Conservation (phyloP, 2,329 filamentous ascomycete species). For the Exophiala viscosa region DNA sequence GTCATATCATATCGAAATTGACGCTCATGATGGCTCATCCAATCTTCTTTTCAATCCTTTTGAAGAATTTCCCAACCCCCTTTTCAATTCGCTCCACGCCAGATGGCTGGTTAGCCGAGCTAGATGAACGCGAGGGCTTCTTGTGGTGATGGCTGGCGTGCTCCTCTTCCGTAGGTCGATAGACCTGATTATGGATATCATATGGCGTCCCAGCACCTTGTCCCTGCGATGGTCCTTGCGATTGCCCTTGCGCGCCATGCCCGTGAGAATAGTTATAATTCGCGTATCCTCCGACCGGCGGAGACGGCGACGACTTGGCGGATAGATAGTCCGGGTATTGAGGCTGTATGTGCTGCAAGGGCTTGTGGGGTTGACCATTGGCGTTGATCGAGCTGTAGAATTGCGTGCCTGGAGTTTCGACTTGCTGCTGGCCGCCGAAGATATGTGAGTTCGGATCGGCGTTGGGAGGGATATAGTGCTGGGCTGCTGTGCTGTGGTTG, state of each 20-base stretch:
- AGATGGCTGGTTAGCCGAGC: constrained; percentile 31
- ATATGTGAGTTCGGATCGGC: constrained; percentile 22
- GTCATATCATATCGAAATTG: not conserved
- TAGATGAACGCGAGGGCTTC: constrained; percentile 15
- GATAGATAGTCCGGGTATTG: constrained; percentile 34
- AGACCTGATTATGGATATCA: constrained; percentile 46
- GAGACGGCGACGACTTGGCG: constrained; percentile 26
- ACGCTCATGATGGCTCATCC: constrained; percentile 8
- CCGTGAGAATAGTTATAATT: constrained; percentile 42
- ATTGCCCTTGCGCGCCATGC: constrained; percentile 26
- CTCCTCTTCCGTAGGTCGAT: constrained; percentile 45
- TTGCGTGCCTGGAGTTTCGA: constrained; percentile 30
- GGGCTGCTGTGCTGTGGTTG: constrained; percentile 20
- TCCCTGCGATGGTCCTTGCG: constrained; percentile 19
- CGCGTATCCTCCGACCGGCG: constrained; percentile 37
- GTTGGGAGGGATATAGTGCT: constrained; percentile 14
- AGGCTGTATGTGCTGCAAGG: constrained; percentile 33
- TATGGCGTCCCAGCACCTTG: constrained; percentile 31
- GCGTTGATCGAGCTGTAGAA: constrained; percentile 29
- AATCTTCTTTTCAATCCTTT: constrained; percentile 43
- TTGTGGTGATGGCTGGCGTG: constrained; percentile 35
- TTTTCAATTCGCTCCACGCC: constrained; percentile 39
- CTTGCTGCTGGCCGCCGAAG: constrained; percentile 8
- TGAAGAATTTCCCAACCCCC: constrained; percentile 43
- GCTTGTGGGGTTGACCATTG: constrained; percentile 26